Percentiles rank a stretch among this genome's conserved stretches.
phyloP scores from a whole-genome alignment of 345 rosid species.

The Erysimum cheiranthoides region DNA sequence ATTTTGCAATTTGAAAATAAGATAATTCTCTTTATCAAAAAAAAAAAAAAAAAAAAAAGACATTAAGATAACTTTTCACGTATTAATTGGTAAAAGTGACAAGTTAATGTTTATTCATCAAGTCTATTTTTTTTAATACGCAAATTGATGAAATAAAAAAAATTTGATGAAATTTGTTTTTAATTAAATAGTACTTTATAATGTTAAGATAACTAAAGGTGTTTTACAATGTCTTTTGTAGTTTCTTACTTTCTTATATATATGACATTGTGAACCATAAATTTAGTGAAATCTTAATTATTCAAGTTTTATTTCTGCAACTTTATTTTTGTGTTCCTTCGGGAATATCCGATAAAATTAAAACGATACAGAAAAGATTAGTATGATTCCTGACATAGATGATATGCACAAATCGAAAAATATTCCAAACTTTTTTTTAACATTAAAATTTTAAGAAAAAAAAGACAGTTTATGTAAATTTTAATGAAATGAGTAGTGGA shows the following conservation, averaged over 20 bases:
- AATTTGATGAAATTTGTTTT: not conserved
- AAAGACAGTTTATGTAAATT: not conserved
- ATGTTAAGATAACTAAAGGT: not conserved
- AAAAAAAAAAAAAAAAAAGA: too few relatives aligned
- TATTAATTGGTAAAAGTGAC: not conserved
- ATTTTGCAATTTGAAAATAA: not conserved
- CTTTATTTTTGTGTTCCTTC: too few relatives aligned
- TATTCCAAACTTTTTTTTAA: too few relatives aligned
- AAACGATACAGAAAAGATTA: too few relatives aligned
- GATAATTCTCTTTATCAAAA: too few relatives aligned
- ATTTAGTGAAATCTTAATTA: not conserved
- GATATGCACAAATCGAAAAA: too few relatives aligned
- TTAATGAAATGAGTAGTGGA: not conserved
- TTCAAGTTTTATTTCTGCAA: too few relatives aligned
- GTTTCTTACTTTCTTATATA: too few relatives aligned
- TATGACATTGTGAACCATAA: not conserved
- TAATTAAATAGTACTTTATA: not conserved
- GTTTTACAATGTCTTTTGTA: not conserved
- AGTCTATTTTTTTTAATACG: not conserved
- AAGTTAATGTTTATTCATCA: not conserved
- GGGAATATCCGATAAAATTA: too few relatives aligned
- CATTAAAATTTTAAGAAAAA: too few relatives aligned
- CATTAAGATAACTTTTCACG: not conserved
- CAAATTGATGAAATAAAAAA: too few relatives aligned
- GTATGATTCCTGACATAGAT: too few relatives aligned